phyloP scores from a whole-genome alignment of 306 rosid genomes.

The Acacia crassicarpa region DNA sequence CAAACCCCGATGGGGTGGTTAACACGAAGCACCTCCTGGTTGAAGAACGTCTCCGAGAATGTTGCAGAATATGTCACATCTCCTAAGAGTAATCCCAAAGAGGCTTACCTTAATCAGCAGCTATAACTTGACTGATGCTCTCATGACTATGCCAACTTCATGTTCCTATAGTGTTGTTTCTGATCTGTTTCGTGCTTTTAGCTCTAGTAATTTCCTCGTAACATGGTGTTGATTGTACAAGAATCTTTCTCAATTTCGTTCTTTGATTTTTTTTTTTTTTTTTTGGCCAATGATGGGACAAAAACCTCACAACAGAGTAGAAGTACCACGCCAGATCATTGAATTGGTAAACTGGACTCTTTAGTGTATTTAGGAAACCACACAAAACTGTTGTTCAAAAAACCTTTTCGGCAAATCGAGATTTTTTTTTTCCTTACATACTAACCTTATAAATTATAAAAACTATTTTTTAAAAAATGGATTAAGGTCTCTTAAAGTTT shows the following conservation, averaged over 20 bases:
- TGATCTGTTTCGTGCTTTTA: not conserved
- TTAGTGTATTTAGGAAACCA: too few species aligned
- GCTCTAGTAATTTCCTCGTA: not conserved
- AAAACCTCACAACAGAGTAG: not conserved
- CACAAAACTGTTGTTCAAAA: too few species aligned
- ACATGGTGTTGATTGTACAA: not conserved
- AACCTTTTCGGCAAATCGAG: too few species aligned
- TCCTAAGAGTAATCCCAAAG: slow-evolving; percentile 59
- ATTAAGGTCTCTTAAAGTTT: too few species aligned
- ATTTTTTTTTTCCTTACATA: too few species aligned
- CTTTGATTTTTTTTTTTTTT: too few species aligned
- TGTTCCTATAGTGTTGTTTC: not conserved
- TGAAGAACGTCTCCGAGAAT: slow-evolving; percentile 63
- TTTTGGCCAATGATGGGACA: not conserved
- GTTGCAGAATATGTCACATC: slow-evolving; percentile 57
- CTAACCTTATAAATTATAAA: too few species aligned
- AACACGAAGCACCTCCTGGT: slow-evolving; percentile 86
- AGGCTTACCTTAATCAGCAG: slow-evolving; percentile 76
- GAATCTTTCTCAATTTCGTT: not conserved
- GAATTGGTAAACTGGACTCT: too few species aligned
- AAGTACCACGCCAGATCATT: too few species aligned
- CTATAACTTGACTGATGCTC: slow-evolving; percentile 38
- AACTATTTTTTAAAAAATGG: too few species aligned
- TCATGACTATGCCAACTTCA: not conserved
- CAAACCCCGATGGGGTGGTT: slow-evolving; percentile 71